Evolutionary conservation across 176 grass and related monocot genomes (phyloP).

Genomic region (Rhynchospora pubera): DNA sequence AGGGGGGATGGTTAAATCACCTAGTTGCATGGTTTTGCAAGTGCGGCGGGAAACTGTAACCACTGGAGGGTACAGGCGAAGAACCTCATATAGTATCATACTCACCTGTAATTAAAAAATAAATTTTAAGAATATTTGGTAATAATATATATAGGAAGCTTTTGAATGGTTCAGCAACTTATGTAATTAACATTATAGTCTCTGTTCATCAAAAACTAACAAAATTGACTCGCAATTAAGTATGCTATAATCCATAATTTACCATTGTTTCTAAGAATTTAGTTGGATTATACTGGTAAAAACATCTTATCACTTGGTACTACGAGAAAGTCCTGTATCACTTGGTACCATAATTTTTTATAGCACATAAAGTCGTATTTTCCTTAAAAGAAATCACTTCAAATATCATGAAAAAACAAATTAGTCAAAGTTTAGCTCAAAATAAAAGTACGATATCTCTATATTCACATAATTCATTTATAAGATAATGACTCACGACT

Average conservation of each 20-base stretch:
- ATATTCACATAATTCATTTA: not conserved
- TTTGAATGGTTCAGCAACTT: no score
- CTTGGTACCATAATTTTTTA: not conserved
- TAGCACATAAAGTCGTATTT: not conserved
- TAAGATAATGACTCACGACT: slow-evolving; percentile 40
- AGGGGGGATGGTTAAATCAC: slow-evolving; percentile 36
- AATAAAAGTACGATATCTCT: not conserved
- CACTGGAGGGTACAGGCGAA: slow-evolving; percentile 45
- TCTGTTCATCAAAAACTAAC: not conserved
- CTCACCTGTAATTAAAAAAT: slow-evolving; percentile 29
- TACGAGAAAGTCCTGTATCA: not conserved
- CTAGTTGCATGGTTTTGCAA: slow-evolving; percentile 39
- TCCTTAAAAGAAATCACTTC: not conserved
- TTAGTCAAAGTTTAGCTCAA: not conserved
- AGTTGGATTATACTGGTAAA: no score
- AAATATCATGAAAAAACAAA: no score
- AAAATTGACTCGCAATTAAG: not conserved
- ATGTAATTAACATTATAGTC: not conserved
- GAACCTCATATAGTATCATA: slow-evolving; percentile 70
- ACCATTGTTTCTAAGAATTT: not conserved
- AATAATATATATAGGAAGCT: not conserved
- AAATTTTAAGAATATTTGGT: not conserved
- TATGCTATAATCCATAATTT: not conserved
- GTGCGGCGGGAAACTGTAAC: slow-evolving; percentile 21
- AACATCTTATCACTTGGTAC: no score